These are phyloP conservation scores for Candida tibetensis DNA, from an alignment of 805 yeast species.

Conservation along the genomic window DNA sequence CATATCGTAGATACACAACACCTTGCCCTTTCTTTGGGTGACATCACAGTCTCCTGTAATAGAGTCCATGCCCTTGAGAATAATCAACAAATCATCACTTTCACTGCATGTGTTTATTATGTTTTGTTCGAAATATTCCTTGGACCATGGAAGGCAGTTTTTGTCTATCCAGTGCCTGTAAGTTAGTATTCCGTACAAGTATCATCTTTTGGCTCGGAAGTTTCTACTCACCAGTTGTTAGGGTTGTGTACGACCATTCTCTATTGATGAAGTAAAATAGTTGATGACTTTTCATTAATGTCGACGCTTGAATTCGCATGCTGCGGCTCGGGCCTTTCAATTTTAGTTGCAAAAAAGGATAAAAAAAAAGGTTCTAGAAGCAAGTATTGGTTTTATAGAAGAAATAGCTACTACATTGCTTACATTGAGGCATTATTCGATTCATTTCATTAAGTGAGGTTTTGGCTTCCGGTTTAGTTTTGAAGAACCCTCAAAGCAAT, in stretches of 20 bases:
- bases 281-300: neutral
- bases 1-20: slow-evolving; percentile 71
- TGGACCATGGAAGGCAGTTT: slow-evolving; percentile 65
- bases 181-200: slow-evolving; percentile 15
- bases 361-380: too few species aligned
- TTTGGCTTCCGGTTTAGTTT: too few species aligned
- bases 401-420: too few species aligned
- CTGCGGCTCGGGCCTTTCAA: neutral
- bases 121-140: slow-evolving; percentile 44
- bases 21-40: slow-evolving; percentile 80
- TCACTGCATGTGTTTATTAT: slow-evolving; percentile 30
- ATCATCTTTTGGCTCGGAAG: neutral
- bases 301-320: neutral
- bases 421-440: too few species aligned
- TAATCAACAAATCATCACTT: slow-evolving; percentile 21
- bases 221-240: slow-evolving; percentile 54
- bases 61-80: slow-evolving; percentile 40
- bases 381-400: too few species aligned
- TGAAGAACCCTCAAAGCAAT: slow-evolving; percentile 24
- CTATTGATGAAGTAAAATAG: neutral
- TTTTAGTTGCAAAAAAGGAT: neutral
- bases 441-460: too few species aligned
- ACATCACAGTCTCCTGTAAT: slow-evolving; percentile 75
- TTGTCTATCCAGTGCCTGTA: slow-evolving; percentile 71
- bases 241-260: slow-evolving; percentile 68